A percentile compares a stretch with the other conserved stretches of the same genome.
Conservation (phyloP, 164 flowering plant species). For the Sextonia rubra region DNA sequence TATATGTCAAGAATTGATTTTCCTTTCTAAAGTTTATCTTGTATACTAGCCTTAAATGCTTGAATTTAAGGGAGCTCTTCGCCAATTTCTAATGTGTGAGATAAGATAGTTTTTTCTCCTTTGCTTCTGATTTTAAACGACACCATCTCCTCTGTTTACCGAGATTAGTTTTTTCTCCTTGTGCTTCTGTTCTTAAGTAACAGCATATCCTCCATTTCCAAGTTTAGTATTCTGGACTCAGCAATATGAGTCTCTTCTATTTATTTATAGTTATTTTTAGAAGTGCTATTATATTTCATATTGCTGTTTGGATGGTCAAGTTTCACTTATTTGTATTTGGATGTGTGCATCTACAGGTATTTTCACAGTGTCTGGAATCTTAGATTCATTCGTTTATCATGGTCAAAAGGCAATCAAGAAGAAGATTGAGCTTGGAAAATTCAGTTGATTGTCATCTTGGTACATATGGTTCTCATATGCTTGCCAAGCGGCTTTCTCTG, state of each 20-base stretch:
- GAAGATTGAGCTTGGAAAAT: conserved; percentile 59
- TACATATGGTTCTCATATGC: background rate
- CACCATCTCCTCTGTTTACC: too few relatives aligned
- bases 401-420: conserved; percentile 60
- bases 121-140: too few relatives aligned
- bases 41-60: too few relatives aligned
- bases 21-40: too few relatives aligned
- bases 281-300: background rate
- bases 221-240: background rate
- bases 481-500: background rate
- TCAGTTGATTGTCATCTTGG: conserved; percentile 5
- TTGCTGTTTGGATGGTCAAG: background rate
- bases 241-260: too few relatives aligned
- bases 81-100: background rate
- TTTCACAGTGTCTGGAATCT: conserved; percentile 64
- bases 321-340: background rate
- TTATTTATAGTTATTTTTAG: too few relatives aligned
- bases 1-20: too few relatives aligned
- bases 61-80: too few relatives aligned
- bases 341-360: conserved; percentile 35
- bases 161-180: too few relatives aligned
- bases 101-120: too few relatives aligned
- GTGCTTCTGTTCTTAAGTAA: background rate
- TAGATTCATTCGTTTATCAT: conserved; percentile 65
- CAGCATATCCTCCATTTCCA: background rate